Evolutionary conservation across 768 basidiomycete genomes (phyloP), one percentile per base, ranked within the genome.

Genomic region (Amanita muscaria): DNA sequence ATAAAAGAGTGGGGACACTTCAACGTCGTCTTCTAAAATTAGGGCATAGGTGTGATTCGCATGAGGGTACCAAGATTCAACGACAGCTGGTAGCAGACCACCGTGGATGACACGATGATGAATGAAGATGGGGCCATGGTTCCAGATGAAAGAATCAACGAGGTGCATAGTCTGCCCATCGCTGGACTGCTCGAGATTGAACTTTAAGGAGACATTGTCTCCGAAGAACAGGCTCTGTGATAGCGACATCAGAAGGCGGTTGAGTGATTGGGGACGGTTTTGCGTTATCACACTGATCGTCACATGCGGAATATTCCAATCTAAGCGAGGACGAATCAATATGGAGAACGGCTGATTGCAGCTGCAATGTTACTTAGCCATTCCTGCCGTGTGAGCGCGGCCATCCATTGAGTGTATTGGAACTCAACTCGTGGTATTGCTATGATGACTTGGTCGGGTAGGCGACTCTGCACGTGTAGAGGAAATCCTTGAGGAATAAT

Each of bases 41-140:
- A 92, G 57, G 5, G 83, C 88, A 56, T 89, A 90, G 1, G 78
- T 75, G 52, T 91, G 64, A 48, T 88, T 73, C 23, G 72, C 70
- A 19, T 66, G 62, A 4, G 90, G 89, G 56, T 88, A 92, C 88
- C 90, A 93, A 4, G 87, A 86, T 61, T 91, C 89, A 11, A 90
- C 83, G 11, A 93, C 79, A 5, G 89, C 85, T 2, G 85, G 72
- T 43, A 92, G 73, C 15, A 92, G 68, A 3, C 88, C 89, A 2
- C 79, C 88, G 46, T 80, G 80, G n/a, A 85, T 62, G 45, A 89
- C 70, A 19, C 90, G 76, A 54, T 81, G 85, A 43, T 88, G 79
- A 5, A 86, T 53, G 46, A 73, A 73, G 5, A 79, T 51, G 29
- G 61, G 52, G 4, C 88, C 87, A 50, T 78, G 69, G 1, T 56